These are phyloP conservation scores for Backusella luteola DNA, from an alignment of 192 early-diverging fungal species.

Conservation along the genomic window DNA sequence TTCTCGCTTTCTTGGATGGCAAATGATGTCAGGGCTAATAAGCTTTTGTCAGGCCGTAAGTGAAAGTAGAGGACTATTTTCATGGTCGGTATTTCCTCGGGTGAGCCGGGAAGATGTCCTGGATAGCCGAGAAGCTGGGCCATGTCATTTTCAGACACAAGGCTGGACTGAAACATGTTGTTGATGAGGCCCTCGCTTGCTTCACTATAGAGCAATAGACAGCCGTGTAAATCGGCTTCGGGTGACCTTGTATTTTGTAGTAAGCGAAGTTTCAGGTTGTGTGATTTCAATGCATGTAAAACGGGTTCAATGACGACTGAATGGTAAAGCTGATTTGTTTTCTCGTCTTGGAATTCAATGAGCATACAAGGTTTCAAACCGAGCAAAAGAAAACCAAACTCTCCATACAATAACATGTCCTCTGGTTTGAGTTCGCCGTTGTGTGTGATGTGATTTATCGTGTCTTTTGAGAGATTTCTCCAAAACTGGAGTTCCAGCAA, in stretches of 20 bases:
- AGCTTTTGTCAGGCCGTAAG: background rate
- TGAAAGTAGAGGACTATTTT: background rate
- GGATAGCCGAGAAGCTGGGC: constrained; percentile 1
- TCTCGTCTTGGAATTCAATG: constrained; percentile 5
- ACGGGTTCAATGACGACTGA: background rate
- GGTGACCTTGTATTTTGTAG: constrained; percentile 1
- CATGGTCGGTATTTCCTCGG: background rate
- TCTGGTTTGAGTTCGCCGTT: background rate
- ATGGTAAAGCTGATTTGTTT: background rate
- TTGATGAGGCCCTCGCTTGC: background rate
- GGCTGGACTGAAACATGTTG: background rate
- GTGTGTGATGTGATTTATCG: background rate
- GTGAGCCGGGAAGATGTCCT: background rate
- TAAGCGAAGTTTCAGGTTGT: background rate
- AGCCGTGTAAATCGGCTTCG: background rate
- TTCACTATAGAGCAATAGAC: background rate
- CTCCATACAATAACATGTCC: constrained; percentile 14
- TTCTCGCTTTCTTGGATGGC: background rate
- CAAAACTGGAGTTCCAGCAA: background rate
- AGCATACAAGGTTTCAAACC: constrained; percentile 15
- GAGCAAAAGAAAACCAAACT: constrained; percentile 12
- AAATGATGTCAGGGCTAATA: background rate
- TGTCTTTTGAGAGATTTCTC: background rate
- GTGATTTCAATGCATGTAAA: background rate
- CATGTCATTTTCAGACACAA: background rate